Percentiles rank a stretch among this genome's conserved stretches.
These are phyloP conservation scores for Eimeria necatrix DNA, from an alignment of 169 alveolate genomes.

Conservation along the genomic window DNA sequence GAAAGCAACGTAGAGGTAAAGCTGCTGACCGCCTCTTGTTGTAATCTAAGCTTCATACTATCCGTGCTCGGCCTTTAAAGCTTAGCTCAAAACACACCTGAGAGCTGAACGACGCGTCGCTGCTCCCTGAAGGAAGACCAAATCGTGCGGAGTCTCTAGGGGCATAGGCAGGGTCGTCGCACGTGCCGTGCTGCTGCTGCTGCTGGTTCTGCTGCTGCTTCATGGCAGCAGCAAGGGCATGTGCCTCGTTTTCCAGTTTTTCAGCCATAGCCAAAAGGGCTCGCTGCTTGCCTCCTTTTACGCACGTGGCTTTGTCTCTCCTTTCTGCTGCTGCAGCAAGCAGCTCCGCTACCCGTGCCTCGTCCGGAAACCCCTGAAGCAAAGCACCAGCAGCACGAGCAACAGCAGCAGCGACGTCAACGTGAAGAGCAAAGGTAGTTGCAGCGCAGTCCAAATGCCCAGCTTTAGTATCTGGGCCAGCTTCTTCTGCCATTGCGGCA, in stretches of 20 bases:
- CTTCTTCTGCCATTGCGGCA: background rate
- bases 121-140: slow-evolving; percentile 25
- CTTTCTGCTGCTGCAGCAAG: slow-evolving; percentile 66
- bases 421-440: background rate
- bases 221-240: background rate
- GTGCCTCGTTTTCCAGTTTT: slow-evolving; percentile 36
- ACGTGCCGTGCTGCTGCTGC: background rate
- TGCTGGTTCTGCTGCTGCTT: slow-evolving; percentile 13
- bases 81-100: background rate
- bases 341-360: slow-evolving; percentile 1
- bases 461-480: background rate
- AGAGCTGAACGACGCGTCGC: slow-evolving; percentile 8
- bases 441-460: background rate
- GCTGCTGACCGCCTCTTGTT: background rate
- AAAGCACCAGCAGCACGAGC: slow-evolving; percentile 7
- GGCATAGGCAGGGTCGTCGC: background rate
- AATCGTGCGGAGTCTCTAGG: background rate
- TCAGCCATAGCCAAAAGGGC: slow-evolving; percentile 64
- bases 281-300: slow-evolving; percentile 65
- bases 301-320: slow-evolving; percentile 52
- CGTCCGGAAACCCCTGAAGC: background rate
- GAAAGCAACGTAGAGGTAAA: background rate
- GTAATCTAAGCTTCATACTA: background rate
- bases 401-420: background rate
- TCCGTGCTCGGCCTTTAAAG: background rate